Evolutionary conservation across 345 rosid species (phyloP), one percentile per base, ranked within the genome.

Genomic region (Murraya koenigii): DNA sequence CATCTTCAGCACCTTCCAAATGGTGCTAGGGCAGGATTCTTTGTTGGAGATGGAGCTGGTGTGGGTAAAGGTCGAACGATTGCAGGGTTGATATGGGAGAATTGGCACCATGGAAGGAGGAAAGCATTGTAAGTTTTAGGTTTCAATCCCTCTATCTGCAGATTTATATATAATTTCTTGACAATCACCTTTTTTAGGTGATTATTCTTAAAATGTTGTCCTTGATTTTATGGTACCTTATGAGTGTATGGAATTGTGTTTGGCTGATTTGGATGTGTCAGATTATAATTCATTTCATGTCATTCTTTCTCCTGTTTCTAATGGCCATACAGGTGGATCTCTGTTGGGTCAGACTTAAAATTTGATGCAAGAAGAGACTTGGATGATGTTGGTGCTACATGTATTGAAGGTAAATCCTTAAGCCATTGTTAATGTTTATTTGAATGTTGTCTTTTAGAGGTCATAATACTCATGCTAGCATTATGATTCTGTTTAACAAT

Each of bases 21-120:
- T 88, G 90, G 92, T 84, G 77, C 84, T 35, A 91, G 99, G 87
- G 99, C 98, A 32, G 99, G 99, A 26, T 95, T 93, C 78, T 95
- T 95, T 86, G 74, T 93, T 85, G 99, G 99, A 86, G 99, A 95
- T 82, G 99, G 99, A 83, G 98, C 99, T 86, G 99, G 99, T 77
- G 97, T 95, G 79, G 98, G 99, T 66, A 95, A 95, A 88, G 99
- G 99, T 70, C 90, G 99, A 65, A 95, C 99, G 63, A 86, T 95
- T 87, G 99, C 98, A 11, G 99, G 99, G 66, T 82, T 95, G 79
- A 94, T 95, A 82, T 92, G 91, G 96, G 99, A 95, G 84, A 95
- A 95, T 78, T 95, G 99, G 99, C 90, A 82, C 74, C 92, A 78
- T 72, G 91, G 88, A 77, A 90, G 97, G 86, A 89, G 85, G 83